phyloP scores from a whole-genome alignment of 495 filamentous ascomycete species.

The Aspergillus taichungensis region DNA sequence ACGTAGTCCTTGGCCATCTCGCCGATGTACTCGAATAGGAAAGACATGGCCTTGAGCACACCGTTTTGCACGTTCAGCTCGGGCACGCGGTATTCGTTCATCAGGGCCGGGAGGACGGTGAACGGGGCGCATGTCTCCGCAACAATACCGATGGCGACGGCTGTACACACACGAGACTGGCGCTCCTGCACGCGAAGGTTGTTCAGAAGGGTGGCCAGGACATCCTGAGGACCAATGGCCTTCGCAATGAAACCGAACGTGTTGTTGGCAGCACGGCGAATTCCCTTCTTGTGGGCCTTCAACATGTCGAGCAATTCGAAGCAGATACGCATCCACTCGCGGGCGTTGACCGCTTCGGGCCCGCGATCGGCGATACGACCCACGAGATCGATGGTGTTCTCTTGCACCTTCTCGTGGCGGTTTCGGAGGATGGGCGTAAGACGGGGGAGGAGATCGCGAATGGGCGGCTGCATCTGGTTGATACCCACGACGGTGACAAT shows the following conservation, averaged over 20 bases:
- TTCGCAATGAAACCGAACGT: conserved; percentile 99
- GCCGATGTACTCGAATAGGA: conserved; percentile 98
- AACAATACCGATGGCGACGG: conserved; percentile 98
- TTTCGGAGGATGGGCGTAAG: conserved; percentile 96
- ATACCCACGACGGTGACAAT: conserved; percentile 99
- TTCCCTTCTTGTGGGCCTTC: conserved; percentile 99
- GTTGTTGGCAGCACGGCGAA: conserved; percentile 97
- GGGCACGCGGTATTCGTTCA: conserved; percentile 99
- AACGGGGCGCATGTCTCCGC: conserved; percentile 99
- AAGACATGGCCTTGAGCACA: conserved; percentile 92
- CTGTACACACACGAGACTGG: conserved; percentile 96
- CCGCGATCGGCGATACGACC: conserved; percentile 97
- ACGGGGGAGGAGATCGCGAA: conserved; percentile 90
- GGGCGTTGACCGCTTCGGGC: conserved; percentile 87
- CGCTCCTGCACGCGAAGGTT: conserved; percentile 96
- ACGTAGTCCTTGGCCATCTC: conserved; percentile 99
- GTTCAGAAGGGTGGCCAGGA: conserved; percentile 90
- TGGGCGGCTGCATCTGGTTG: conserved; percentile 97
- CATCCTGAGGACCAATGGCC: conserved; percentile 96
- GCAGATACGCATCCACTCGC: conserved; percentile 99
- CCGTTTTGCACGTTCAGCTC: conserved; percentile 99
- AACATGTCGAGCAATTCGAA: conserved; percentile 99
- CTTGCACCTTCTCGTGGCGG: conserved; percentile 98
- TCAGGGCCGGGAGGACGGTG: conserved; percentile 95
- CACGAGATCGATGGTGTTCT: conserved; percentile 99